These are phyloP conservation scores for Hanseniaspora guilliermondii DNA, from an alignment of 805 yeast genomes.

Conservation along the genomic window DNA sequence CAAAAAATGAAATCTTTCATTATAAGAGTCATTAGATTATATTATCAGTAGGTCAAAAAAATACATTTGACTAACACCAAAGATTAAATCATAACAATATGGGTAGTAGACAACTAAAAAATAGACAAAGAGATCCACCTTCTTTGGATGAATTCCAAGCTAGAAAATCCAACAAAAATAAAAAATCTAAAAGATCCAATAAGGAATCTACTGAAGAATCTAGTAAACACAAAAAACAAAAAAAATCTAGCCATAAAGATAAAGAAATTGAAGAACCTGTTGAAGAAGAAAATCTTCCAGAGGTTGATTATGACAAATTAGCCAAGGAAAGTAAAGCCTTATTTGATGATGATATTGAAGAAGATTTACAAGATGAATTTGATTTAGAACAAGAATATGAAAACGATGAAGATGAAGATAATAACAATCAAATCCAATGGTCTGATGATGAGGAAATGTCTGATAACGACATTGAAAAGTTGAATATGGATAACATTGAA, in stretches of 20 bases:
- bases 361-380: conserved; percentile 33
- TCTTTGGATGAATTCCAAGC: conserved; percentile 69
- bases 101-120: conserved; percentile 84
- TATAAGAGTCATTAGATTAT: too few species aligned
- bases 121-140: conserved; percentile 90
- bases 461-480: conserved; percentile 50
- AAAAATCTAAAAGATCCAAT: conserved; percentile 25
- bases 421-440: conserved; percentile 39
- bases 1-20: too few species aligned
- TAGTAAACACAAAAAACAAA: conserved; percentile 16
- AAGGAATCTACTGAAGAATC: conserved; percentile 12
- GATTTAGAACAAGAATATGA: conserved; percentile 50
- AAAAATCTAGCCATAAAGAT: conserved; percentile 15
- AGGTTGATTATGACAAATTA: conserved; percentile 55
- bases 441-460: conserved; percentile 53
- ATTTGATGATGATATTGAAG: conserved; percentile 39
- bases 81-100: conserved; percentile 27
- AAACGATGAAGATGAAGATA: conserved; percentile 27
- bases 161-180: conserved; percentile 31
- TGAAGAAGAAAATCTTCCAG: conserved; percentile 39
- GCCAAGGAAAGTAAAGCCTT: conserved; percentile 59
- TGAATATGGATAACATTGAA: conserved; percentile 77
- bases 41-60: too few species aligned
- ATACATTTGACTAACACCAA: neutral
- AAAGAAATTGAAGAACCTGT: conserved; percentile 16